phyloP scores from a whole-genome alignment of 805 yeast genomes.

The Candida sakaeoensis region DNA sequence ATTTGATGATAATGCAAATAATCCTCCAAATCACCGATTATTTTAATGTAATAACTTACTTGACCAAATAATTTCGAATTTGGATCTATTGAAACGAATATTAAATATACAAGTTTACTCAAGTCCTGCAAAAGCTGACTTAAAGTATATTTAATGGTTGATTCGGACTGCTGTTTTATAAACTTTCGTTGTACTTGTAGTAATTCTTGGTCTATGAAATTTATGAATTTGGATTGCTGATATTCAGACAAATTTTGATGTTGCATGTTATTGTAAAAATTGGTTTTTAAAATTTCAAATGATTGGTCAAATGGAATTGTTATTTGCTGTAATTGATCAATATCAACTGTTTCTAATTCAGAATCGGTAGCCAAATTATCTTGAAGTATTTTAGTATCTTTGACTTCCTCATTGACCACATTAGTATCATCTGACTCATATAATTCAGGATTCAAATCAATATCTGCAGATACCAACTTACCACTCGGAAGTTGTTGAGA shows the following conservation, averaged over 20 bases:
- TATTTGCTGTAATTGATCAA: constrained; percentile 11
- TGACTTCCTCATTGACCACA: not conserved
- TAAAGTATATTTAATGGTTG: constrained; percentile 20
- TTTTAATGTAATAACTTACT: constrained; percentile 31
- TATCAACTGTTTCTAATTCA: constrained; percentile 10
- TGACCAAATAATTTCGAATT: constrained; percentile 29
- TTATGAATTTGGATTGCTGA: constrained; percentile 37
- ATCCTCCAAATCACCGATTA: constrained; percentile 38
- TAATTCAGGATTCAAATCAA: constrained; percentile 40
- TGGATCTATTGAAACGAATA: constrained; percentile 31
- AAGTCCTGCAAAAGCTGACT: constrained; percentile 24
- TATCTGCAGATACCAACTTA: constrained; percentile 16
- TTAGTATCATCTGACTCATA: constrained; percentile 23
- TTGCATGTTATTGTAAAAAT: constrained; percentile 11
- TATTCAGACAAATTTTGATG: constrained; percentile 4
- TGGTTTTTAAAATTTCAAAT: constrained; percentile 13
- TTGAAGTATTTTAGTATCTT: not conserved
- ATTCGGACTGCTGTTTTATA: constrained; percentile 34
- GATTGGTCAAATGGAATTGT: constrained; percentile 31
- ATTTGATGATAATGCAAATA: constrained; percentile 27
- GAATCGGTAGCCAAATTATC: not conserved
- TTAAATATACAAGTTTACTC: constrained; percentile 20
- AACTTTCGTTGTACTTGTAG: constrained; percentile 32
- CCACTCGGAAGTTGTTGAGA: constrained; percentile 21
- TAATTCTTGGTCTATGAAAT: constrained; percentile 33